Conservation (phyloP, 1,284 basidiomycete species). For the Tetrapyrgos nigripes region DNA sequence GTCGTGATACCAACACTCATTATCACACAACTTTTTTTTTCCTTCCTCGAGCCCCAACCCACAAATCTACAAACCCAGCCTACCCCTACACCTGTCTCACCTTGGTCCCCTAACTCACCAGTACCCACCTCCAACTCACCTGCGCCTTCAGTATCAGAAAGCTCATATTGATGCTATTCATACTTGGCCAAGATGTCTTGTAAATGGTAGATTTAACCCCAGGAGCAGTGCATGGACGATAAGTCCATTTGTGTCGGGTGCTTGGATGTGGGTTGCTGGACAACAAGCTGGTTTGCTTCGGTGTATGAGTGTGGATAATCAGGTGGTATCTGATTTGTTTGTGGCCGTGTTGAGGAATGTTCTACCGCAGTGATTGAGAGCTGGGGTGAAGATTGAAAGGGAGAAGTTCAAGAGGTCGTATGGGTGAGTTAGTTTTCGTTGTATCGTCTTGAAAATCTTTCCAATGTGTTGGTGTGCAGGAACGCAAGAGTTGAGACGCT, state of each 20-base stretch:
- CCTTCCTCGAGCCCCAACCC: constrained; percentile 74
- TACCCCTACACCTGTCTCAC: constrained; percentile 56
- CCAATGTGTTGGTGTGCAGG: constrained; percentile 50
- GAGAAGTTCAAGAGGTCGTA: constrained; percentile 53
- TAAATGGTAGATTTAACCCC: background rate
- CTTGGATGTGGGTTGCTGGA: constrained; percentile 88
- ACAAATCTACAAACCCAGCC: constrained; percentile 51
- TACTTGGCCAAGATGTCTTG: background rate
- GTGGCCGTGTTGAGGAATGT: constrained; percentile 71
- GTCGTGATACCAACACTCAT: constrained; percentile 79
- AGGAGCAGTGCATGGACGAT: constrained; percentile 20
- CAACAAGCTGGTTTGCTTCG: constrained; percentile 89
- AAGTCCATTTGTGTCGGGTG: constrained; percentile 67
- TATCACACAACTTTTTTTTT: constrained; percentile 96
- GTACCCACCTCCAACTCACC: constrained; percentile 25
- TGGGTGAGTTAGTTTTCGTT: constrained; percentile 60
- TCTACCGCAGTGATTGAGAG: constrained; percentile 47
- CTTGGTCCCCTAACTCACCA: constrained; percentile 57
- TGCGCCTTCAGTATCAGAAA: constrained; percentile 1
- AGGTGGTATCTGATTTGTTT: constrained; percentile 94
- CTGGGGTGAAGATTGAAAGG: constrained; percentile 21
- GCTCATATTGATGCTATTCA: background rate
- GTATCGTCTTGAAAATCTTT: background rate
- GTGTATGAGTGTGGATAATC: constrained; percentile 92
- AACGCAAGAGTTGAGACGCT: constrained; percentile 79